phyloP scores from a whole-genome alignment of 352 stramenopile genomes.

The Globisporangium polare region DNA sequence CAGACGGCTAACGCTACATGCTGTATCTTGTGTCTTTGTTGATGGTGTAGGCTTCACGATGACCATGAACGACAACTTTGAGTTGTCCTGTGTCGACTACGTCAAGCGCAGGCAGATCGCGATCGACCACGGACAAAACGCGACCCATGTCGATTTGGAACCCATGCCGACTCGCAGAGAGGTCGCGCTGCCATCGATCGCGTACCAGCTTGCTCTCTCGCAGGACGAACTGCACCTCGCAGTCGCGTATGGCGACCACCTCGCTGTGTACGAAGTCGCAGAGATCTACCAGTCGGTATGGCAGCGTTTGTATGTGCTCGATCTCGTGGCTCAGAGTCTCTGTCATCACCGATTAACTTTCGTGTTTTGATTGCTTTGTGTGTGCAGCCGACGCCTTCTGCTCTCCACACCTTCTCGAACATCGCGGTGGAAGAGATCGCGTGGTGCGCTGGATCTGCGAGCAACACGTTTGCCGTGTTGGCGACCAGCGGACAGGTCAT shows the following conservation, averaged over 20 bases:
- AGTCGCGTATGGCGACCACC: slow-evolving; percentile 38
- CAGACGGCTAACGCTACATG: not conserved
- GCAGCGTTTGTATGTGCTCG: not conserved
- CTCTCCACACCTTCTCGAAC: slow-evolving; percentile 35
- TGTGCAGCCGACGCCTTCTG: slow-evolving; percentile 22
- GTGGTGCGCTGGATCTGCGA: slow-evolving; percentile 33
- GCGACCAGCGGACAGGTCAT: slow-evolving; percentile 35
- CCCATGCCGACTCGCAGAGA: slow-evolving; percentile 28
- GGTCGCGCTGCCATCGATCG: slow-evolving; percentile 34
- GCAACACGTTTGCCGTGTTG: slow-evolving; percentile 32
- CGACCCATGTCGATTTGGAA: slow-evolving; percentile 41
- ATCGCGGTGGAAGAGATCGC: slow-evolving; percentile 43
- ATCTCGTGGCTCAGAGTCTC: not conserved
- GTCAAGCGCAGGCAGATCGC: slow-evolving; percentile 38
- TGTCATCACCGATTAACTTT: not conserved
- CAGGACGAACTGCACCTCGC: slow-evolving; percentile 44
- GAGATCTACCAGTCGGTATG: slow-evolving; percentile 47
- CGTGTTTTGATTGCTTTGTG: not conserved
- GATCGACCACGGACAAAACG: slow-evolving; percentile 53
- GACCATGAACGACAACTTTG: slow-evolving; percentile 27
- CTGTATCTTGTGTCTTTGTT: not conserved
- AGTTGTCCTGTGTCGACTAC: slow-evolving; percentile 38
- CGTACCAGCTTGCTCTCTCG: slow-evolving; percentile 53
- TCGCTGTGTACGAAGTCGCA: slow-evolving; percentile 60
- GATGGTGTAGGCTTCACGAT: slow-evolving; percentile 37